Conservation (phyloP, 306 rosid genomes). For the Cotoneaster glaucophyllus region DNA sequence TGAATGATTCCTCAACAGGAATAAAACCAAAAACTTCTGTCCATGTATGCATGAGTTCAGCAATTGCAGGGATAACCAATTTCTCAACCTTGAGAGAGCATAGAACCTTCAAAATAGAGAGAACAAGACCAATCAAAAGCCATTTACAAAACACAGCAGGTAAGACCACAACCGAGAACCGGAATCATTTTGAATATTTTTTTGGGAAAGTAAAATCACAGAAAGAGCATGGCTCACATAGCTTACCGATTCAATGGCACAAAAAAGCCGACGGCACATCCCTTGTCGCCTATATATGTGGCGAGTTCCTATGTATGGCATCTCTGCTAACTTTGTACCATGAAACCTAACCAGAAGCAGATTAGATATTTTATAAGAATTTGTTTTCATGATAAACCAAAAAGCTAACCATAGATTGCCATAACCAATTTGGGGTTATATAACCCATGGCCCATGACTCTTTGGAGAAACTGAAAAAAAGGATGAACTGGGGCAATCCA, state of each 20-base stretch:
- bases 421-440: not conserved
- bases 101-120: slow-evolving; percentile 50
- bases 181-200: not conserved
- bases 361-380: slow-evolving; percentile 11
- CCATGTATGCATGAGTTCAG: slow-evolving; percentile 88
- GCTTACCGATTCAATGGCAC: slow-evolving; percentile 79
- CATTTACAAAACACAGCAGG: slow-evolving; percentile 10
- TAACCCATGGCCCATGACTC: not conserved
- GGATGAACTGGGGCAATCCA: not conserved
- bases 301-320: slow-evolving; percentile 99
- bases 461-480: not conserved
- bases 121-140: slow-evolving; percentile 18
- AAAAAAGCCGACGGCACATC: slow-evolving; percentile 94
- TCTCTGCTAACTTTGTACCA: slow-evolving; percentile 88
- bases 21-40: slow-evolving; percentile 74
- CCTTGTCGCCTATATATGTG: slow-evolving; percentile 94
- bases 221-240: slow-evolving; percentile 17
- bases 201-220: slow-evolving; percentile 14
- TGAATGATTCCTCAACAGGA: slow-evolving; percentile 62
- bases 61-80: slow-evolving; percentile 87
- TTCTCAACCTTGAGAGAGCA: slow-evolving; percentile 72
- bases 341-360: slow-evolving; percentile 62
- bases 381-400: slow-evolving; percentile 4
- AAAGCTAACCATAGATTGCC: not conserved
- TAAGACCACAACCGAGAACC: not conserved